Base-by-base conservation (phyloP, 257 asterid genomes). In the Coffea eugenioides region DNA sequence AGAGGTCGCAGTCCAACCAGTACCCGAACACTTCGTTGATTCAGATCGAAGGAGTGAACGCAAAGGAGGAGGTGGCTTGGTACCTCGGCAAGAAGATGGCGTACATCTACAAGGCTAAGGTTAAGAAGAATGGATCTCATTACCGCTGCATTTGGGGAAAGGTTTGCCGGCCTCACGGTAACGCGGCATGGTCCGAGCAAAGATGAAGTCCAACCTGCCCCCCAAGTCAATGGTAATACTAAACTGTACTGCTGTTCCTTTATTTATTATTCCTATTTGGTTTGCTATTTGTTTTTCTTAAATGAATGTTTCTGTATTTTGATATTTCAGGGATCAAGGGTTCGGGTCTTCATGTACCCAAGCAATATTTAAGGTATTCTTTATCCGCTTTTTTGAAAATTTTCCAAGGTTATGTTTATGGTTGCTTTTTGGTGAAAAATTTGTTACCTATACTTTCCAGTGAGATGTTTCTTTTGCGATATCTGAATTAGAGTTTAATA, bases 111-210 rank as follows among this genome's bases (percentile, higher is more conserved):
- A 93, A 93, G 90, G 98, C 98, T 18, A 92, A 93, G 90, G 93
- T 90, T 15, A 92, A 93, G 95, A 86, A 88, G 91, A 77, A 87
- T 43, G 97, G 97, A 49, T 87, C 98, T 12, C 95, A 93, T 81
- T 94, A 94, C 74, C 95, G 98, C 25, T 93, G 98, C 87, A 94
- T 94, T 80, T 94, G 96, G 97, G 98, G 98, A 0, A 93, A 93
- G 83, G 96, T 92, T 15, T 74, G 85, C 12, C 89, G 98, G 80
- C 98, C 98, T 21, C 98, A 93, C 21, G 98, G 98, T 2, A 93
- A 93, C 85, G 98, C 14, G 98, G 98, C n/a, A n/a, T n/a, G n/a
- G 96, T 93, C 64, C 91, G 98, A 15, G 98, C 97, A 21, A 89
- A 87, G 82, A 90, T 91, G 92, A 93, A 84, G 79, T 88, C 95